Conservation (phyloP, 306 rosid genomes). For the Trichosanthes cucumerina region DNA sequence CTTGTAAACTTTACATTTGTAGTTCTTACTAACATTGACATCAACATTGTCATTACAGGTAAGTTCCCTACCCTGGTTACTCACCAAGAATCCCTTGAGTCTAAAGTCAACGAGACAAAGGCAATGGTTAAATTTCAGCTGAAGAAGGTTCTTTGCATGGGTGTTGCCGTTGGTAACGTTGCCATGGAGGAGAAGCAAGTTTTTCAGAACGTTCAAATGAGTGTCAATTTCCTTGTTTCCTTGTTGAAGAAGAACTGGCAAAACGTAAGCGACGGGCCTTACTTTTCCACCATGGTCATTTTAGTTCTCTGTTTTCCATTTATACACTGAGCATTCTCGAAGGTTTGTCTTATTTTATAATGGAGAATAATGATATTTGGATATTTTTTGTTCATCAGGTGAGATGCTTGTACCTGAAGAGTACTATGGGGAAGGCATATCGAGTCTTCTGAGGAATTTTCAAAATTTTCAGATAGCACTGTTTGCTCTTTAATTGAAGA, state of each 20-base stretch:
- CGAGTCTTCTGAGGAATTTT: slow-evolving; percentile 17
- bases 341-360: neutral
- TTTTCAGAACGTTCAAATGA: slow-evolving; percentile 76
- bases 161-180: slow-evolving; percentile 75
- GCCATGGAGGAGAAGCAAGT: slow-evolving; percentile 86
- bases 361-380: too few species aligned
- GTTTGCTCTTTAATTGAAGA: neutral
- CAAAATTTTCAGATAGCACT: neutral
- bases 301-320: neutral
- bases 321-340: neutral
- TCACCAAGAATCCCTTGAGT: slow-evolving; percentile 75
- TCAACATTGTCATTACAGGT: slow-evolving; percentile 24
- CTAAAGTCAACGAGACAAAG: slow-evolving; percentile 69
- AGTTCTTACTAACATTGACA: neutral
- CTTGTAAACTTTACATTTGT: neutral
- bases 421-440: slow-evolving; percentile 30
- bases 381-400: slow-evolving; percentile 11
- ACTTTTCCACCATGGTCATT: neutral
- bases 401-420: slow-evolving; percentile 28
- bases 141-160: slow-evolving; percentile 86
- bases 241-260: slow-evolving; percentile 83
- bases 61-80: slow-evolving; percentile 72
- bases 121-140: slow-evolving; percentile 78
- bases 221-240: slow-evolving; percentile 78
- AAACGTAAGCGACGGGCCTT: slow-evolving; percentile 35